Base-by-base conservation (phyloP, 2,329 filamentous ascomycete genomes). In the Diplodia intermedia region DNA sequence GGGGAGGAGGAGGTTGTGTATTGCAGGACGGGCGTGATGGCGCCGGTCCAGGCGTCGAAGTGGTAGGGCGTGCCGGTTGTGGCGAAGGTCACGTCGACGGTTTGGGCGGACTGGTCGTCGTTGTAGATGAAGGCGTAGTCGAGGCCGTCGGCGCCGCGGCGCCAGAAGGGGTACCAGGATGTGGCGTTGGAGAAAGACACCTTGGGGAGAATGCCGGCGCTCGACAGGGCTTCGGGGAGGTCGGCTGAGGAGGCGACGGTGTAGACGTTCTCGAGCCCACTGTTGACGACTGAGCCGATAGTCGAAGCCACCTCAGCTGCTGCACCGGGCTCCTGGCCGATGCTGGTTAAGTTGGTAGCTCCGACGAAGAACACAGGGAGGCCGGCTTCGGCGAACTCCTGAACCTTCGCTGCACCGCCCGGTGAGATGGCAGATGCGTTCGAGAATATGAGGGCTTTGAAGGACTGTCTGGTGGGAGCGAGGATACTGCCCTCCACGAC, bases 41-140 rank as follows among this genome's bases (percentile, higher is more conserved):
- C 71, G 8, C 82, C 82, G 1, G 80, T 82, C 79, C 81, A 85
- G 4, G 80, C 79, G 70, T 84, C 74, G 63, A 79, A 79, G 36
- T 74, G 38, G 69, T 78, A 81, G 4, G 82, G 81, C 6, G 67
- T 69, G 20, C 67, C 70, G 14, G 53, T 55, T 11, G 65, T 62
- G 23, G 65, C 38, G 57, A 73, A 69, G 1, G 43, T 69, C 3
- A 68, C 70, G 33, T 60, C 57, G 54, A 70, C 71, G 8, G 68
- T 33, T 14, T 68, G 56, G 26, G 50, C 20, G 36, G 68, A 18
- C 14, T 29, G 36, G 47, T 67, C 69, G 60, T 82, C 79, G 67
- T 81, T 81, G 73, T 80, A 82, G 11, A 84, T 65, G 67, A 74
- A 83, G 9, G 79, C 72, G 68, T 82, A 83, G 33, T 79, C 75